These are phyloP conservation scores for Rhizopogon vesiculosus DNA, from an alignment of 768 basidiomycete genomes.

Conservation along the genomic window DNA sequence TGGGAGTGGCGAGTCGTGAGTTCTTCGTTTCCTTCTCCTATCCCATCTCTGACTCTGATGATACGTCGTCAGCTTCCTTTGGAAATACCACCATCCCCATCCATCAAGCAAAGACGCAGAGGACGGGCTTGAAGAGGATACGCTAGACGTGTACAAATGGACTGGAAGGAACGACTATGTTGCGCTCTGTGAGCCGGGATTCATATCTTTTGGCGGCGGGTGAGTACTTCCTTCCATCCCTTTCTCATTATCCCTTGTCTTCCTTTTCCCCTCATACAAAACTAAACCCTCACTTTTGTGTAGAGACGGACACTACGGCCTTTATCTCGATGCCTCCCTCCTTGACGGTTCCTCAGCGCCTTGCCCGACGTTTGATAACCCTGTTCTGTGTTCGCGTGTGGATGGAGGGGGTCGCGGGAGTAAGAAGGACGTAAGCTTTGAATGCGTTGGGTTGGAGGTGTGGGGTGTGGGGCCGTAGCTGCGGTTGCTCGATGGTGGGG, in stretches of 20 bases:
- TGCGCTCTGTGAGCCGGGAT: constrained; percentile 75
- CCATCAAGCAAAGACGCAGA: constrained; percentile 5
- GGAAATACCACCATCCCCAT: constrained; percentile 49
- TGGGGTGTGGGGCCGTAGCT: constrained; percentile 64
- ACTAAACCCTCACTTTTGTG: background rate
- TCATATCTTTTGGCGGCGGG: constrained; percentile 92
- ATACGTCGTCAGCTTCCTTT: constrained; percentile 59
- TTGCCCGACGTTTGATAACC: constrained; percentile 87
- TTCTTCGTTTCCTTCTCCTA: background rate
- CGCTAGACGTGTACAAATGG: constrained; percentile 67
- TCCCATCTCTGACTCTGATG: background rate
- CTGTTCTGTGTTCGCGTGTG: constrained; percentile 59
- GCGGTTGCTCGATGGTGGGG: no score
- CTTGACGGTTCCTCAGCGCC: constrained; percentile 79
- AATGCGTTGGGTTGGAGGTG: constrained; percentile 89
- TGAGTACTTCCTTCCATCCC: constrained; percentile 32
- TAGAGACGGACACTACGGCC: constrained; percentile 83
- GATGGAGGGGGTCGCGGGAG: constrained; percentile 17
- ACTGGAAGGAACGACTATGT: constrained; percentile 91
- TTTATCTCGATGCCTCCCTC: constrained; percentile 82
- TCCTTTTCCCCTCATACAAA: background rate
- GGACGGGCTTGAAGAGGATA: constrained; percentile 44
- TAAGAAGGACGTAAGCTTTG: constrained; percentile 59
- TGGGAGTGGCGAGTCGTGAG: constrained; percentile 85
- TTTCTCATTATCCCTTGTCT: background rate